phyloP scores from a whole-genome alignment of 805 yeast species.

The Saccharomycopsis sp. region DNA sequence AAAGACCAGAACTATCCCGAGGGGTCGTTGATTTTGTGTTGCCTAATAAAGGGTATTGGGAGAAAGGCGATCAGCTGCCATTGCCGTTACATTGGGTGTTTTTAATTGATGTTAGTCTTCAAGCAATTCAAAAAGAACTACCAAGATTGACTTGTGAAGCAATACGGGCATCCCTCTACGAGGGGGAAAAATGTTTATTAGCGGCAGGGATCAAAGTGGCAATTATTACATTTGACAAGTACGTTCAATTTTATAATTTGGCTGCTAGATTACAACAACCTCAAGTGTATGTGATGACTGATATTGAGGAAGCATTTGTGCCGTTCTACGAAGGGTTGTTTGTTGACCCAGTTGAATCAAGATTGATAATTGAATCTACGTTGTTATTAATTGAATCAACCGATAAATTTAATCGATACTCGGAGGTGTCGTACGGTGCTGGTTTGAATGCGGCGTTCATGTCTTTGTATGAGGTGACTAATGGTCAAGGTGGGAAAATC shows the following conservation, averaged over 20 bases:
- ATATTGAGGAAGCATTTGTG: conserved; percentile 71
- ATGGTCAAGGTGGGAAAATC: conserved; percentile 77
- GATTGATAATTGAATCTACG: conserved; percentile 57
- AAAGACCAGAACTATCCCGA: conserved; percentile 66
- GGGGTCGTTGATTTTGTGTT: conserved; percentile 86
- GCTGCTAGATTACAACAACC: conserved; percentile 48
- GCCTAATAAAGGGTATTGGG: conserved; percentile 65
- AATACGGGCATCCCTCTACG: conserved; percentile 46
- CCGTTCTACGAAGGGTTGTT: conserved; percentile 75
- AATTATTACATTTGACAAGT: conserved; percentile 68
- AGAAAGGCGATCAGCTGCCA: conserved; percentile 34
- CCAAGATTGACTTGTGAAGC: conserved; percentile 65
- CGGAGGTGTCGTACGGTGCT: conserved; percentile 70
- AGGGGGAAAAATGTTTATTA: conserved; percentile 23
- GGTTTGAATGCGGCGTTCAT: conserved; percentile 64
- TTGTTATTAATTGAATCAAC: conserved; percentile 51
- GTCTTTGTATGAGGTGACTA: conserved; percentile 44
- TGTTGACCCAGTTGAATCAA: conserved; percentile 67
- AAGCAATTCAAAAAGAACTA: conserved; percentile 51
- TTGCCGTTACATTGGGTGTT: conserved; percentile 62
- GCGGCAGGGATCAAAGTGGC: conserved; percentile 50
- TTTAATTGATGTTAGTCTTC: conserved; percentile 60
- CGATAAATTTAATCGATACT: conserved; percentile 32
- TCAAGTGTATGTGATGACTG: conserved; percentile 55
- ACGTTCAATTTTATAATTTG: conserved; percentile 67